A percentile compares a stretch with the other conserved stretches of the same genome.
Conservation (phyloP, 164 flowering plant species). For the Platanus orientalis region DNA sequence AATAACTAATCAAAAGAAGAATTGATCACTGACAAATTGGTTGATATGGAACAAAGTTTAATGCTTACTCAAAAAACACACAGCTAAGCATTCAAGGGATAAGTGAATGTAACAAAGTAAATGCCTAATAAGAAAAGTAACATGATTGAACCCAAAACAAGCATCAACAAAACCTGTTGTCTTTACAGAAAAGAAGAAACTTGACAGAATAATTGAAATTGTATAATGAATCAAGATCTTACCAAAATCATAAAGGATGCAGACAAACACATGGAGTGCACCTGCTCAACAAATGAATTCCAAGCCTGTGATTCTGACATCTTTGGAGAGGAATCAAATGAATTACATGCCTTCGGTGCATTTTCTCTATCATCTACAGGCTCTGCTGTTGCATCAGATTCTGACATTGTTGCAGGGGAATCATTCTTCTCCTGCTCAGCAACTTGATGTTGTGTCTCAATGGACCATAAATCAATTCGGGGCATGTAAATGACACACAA, state of each 20-base stretch:
- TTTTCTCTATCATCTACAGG: constrained; percentile 16
- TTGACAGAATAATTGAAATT: too few species aligned
- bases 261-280: constrained; percentile 53
- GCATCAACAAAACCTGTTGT: background rate
- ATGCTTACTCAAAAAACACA: too few species aligned
- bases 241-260: constrained; percentile 82
- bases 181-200: background rate
- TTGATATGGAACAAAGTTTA: too few species aligned
- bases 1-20: too few species aligned
- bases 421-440: constrained; percentile 26
- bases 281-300: constrained; percentile 80
- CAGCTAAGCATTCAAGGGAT: too few species aligned
- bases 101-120: too few species aligned
- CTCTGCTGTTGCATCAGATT: constrained; percentile 17
- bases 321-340: too few species aligned
- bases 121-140: too few species aligned
- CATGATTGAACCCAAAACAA: too few species aligned
- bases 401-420: constrained; percentile 8
- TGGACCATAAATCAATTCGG: constrained; percentile 91
- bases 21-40: too few species aligned
- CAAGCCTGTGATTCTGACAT: constrained; percentile 27
- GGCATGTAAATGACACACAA: constrained; percentile 77
- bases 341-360: constrained; percentile 43
- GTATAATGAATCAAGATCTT: constrained; percentile 14
- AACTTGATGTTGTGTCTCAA: constrained; percentile 32